Evolutionary conservation across 202 grass and related monocot species (phyloP).

Genomic region (Zoysia matrella): DNA sequence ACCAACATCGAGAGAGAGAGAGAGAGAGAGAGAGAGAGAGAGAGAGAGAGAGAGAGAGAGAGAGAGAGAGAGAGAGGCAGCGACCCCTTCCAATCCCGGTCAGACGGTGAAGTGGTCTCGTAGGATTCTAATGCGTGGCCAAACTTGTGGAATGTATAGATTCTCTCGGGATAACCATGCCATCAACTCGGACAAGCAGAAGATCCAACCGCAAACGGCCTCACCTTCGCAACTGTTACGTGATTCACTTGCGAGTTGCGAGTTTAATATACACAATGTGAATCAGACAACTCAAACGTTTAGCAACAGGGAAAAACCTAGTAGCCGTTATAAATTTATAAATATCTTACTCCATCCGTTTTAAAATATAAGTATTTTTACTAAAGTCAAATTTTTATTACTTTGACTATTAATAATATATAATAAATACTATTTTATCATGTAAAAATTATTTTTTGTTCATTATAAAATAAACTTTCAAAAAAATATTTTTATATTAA

Average conservation of each 20-base stretch:
- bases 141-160: conserved; percentile 40
- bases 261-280: background rate
- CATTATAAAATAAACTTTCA: too few relatives aligned
- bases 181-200: conserved; percentile 26
- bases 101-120: conserved; percentile 29
- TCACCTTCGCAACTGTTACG: background rate
- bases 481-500: too few relatives aligned
- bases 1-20: too few relatives aligned
- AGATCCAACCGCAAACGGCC: conserved; percentile 24
- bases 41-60: too few relatives aligned
- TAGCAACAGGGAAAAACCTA: too few relatives aligned
- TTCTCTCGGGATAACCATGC: conserved; percentile 56
- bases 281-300: background rate
- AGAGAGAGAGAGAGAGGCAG: background rate
- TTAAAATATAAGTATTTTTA: too few relatives aligned
- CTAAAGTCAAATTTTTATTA: too few relatives aligned
- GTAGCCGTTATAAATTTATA: background rate
- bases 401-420: too few relatives aligned
- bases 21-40: too few relatives aligned
- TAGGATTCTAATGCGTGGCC: conserved; percentile 52
- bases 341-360: background rate
- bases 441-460: too few relatives aligned
- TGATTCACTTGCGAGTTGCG: conserved; percentile 19
- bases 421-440: too few relatives aligned
- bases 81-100: conserved; percentile 24